phyloP scores from a whole-genome alignment of 257 asterid species.

The Nemophila menziesii region DNA sequence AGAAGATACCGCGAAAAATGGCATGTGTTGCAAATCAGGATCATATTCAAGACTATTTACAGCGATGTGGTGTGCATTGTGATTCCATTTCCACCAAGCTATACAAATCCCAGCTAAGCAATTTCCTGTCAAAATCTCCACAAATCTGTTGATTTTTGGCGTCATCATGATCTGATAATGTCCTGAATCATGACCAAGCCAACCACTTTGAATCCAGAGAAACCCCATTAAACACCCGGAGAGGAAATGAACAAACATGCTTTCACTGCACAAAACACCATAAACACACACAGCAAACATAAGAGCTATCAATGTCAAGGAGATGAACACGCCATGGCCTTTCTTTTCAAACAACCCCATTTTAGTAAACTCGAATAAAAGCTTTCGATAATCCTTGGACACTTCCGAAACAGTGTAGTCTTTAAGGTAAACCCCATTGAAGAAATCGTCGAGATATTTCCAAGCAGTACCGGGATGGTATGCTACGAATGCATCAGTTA shows the following conservation, averaged over 20 bases:
- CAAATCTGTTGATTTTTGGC: conserved; percentile 29
- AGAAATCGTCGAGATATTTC: conserved; percentile 43
- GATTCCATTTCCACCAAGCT: conserved; percentile 87
- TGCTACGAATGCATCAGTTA: conserved; percentile 84
- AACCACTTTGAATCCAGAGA: conserved; percentile 90
- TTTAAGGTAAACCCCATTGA: conserved; percentile 40
- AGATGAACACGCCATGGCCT: conserved; percentile 34
- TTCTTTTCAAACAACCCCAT: conserved; percentile 57
- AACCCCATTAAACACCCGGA: conserved; percentile 64
- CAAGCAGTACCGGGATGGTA: conserved; percentile 67
- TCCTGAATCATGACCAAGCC: conserved; percentile 92
- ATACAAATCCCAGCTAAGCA: conserved; percentile 78
- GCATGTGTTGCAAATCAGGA: conserved; percentile 84
- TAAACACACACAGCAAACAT: conserved; percentile 38
- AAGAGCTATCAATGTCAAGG: conserved; percentile 22
- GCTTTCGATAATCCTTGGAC: conserved; percentile 65
- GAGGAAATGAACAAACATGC: conserved; percentile 35
- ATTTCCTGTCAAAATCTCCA: conserved; percentile 53
- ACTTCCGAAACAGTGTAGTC: conserved; percentile 54
- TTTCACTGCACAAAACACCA: conserved; percentile 50
- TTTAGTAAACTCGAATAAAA: conserved; percentile 50
- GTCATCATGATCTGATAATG: conserved; percentile 57
- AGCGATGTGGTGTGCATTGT: conserved; percentile 85
- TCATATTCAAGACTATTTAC: conserved; percentile 77
- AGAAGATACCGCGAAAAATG: conserved; percentile 61